Percentiles rank a stretch among this genome's conserved stretches.
Conservation (phyloP, 2,329 filamentous ascomycete genomes). For the Monilinia vaccinii-corymbosi region DNA sequence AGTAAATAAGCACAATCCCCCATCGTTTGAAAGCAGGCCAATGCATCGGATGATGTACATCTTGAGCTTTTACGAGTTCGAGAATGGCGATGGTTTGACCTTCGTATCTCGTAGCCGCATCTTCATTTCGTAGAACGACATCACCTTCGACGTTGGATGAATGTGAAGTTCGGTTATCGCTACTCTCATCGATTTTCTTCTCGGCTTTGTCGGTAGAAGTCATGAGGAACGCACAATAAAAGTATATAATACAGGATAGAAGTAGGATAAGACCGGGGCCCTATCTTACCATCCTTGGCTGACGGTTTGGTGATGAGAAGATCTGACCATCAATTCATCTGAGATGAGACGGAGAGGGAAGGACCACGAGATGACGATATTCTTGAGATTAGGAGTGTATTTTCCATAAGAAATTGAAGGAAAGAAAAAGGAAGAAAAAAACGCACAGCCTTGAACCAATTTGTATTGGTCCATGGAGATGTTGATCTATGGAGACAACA, state of each 20-base stretch:
- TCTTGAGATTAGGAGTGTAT: background rate
- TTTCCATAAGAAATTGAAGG: background rate
- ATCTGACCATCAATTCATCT: background rate
- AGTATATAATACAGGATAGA: background rate
- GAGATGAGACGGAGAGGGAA: background rate
- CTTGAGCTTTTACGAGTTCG: slow-evolving; percentile 22
- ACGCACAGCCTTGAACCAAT: background rate
- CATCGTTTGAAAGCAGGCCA: slow-evolving; percentile 24
- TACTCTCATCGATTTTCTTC: slow-evolving; percentile 3
- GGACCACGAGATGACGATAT: background rate
- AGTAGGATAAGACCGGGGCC: background rate
- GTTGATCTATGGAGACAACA: background rate
- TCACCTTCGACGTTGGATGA: slow-evolving; percentile 4
- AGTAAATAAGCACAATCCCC: slow-evolving; percentile 20
- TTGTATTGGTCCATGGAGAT: background rate
- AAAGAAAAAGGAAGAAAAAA: background rate
- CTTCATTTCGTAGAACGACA: slow-evolving; percentile 1
- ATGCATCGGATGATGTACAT: slow-evolving; percentile 25
- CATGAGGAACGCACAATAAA: slow-evolving; percentile 4
- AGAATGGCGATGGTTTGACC: slow-evolving; percentile 19
- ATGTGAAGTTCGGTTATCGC: background rate
- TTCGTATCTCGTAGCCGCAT: slow-evolving; percentile 5
- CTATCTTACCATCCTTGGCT: slow-evolving; percentile 10
- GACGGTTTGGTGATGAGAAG: background rate
- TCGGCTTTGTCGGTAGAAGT: slow-evolving; percentile 4